Conservation (phyloP, 305 asterid species). For the Rubia peregrina region DNA sequence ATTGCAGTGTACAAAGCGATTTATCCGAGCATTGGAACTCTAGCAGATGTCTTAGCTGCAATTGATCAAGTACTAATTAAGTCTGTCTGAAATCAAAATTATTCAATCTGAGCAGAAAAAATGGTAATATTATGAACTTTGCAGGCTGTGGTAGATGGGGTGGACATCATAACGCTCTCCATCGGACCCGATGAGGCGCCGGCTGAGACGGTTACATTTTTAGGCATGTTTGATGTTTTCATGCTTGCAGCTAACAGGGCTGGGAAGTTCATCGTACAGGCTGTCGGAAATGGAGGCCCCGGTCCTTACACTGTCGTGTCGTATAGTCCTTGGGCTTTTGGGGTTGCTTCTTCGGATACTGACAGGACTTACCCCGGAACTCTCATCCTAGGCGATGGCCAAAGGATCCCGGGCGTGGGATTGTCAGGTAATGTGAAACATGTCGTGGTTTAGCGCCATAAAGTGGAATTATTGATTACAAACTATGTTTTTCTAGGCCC, state of each 20-base stretch:
- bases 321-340: slow-evolving; percentile 84
- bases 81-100: too few relatives aligned
- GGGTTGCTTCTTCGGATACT: slow-evolving; percentile 67
- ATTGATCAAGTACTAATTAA: slow-evolving; percentile 68
- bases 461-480: too few relatives aligned
- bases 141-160: slow-evolving; percentile 87
- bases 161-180: slow-evolving; percentile 75
- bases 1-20: slow-evolving; percentile 90
- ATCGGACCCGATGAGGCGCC: slow-evolving; percentile 87
- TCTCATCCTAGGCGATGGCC: slow-evolving; percentile 68
- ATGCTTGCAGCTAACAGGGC: slow-evolving; percentile 78
- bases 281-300: slow-evolving; percentile 84
- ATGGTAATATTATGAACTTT: neutral
- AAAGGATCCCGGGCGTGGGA: slow-evolving; percentile 61
- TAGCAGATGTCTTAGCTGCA: slow-evolving; percentile 85
- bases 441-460: too few relatives aligned
- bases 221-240: slow-evolving; percentile 73
- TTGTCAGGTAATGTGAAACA: slow-evolving; percentile 42
- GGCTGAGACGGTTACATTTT: slow-evolving; percentile 56
- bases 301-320: slow-evolving; percentile 68
- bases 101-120: neutral
- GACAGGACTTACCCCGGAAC: slow-evolving; percentile 78
- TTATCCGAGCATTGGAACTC: slow-evolving; percentile 73
- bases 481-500: slow-evolving; percentile 38
- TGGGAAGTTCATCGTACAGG: slow-evolving; percentile 75